Conservation (phyloP, 352 stramenopile genomes). For the Phytopythium delawarense region DNA sequence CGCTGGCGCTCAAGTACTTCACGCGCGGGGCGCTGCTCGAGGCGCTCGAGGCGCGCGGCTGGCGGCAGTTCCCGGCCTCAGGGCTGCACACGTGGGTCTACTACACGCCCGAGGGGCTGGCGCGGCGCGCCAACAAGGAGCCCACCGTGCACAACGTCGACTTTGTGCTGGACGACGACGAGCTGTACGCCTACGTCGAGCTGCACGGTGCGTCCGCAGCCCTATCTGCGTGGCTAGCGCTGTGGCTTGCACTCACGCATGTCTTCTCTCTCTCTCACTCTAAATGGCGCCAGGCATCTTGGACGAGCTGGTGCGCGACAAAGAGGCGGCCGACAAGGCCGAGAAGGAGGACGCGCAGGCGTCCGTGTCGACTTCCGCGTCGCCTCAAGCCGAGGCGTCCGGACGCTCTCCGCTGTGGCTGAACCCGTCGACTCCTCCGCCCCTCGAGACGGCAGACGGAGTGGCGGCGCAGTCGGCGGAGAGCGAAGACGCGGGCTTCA, state of each 20-base stretch:
- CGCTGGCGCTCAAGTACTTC: conserved; percentile 9
- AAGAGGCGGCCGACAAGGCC: neutral
- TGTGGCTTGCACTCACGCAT: neutral
- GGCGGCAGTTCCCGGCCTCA: conserved; percentile 5
- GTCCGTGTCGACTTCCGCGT: neutral
- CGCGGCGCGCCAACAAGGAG: conserved; percentile 21
- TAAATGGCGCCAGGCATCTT: neutral
- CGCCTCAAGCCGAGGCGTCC: neutral
- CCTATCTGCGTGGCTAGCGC: neutral
- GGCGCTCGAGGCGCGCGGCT: conserved; percentile 7
- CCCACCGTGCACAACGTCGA: conserved; percentile 6
- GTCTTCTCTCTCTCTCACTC: neutral
- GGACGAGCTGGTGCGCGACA: conserved; percentile 4
- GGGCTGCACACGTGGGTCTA: conserved; percentile 5
- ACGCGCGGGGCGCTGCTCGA: conserved; percentile 7
- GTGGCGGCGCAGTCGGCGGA: neutral
- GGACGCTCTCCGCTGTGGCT: neutral
- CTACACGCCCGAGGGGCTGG: conserved; percentile 20
- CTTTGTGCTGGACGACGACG: conserved; percentile 7
- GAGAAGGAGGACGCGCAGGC: neutral
- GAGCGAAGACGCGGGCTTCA: neutral
- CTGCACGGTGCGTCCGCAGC: neutral
- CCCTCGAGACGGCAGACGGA: too few relatives aligned
- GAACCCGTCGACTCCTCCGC: conserved; percentile 1
- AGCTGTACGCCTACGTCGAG: conserved; percentile 7